Evolutionary conservation across 148 eudicot species (phyloP).

Genomic region (Vaccinium macrocarpon): DNA sequence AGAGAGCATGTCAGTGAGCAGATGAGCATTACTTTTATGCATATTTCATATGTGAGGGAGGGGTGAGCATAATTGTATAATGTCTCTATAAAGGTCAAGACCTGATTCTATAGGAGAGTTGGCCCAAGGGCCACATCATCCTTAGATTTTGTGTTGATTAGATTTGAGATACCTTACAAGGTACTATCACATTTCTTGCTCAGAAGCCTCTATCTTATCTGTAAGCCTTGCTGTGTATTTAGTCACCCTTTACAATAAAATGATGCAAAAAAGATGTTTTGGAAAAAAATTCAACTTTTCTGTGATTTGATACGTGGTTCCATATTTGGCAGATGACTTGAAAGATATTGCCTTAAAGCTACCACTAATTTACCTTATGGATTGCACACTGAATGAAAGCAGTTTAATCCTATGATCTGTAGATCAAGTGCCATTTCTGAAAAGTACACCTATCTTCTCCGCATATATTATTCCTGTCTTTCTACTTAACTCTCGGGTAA

Average conservation of each 20-base stretch:
- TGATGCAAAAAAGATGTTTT: not conserved
- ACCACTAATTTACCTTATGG: slow-evolving; percentile 75
- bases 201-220: not conserved
- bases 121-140: not conserved
- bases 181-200: not conserved
- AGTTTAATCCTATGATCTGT: slow-evolving; percentile 57
- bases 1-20: not conserved
- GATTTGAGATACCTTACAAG: not conserved
- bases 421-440: slow-evolving; percentile 45
- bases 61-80: too few relatives aligned
- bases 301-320: slow-evolving; percentile 21
- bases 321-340: slow-evolving; percentile 53
- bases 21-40: not conserved
- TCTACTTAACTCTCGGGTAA: not conserved
- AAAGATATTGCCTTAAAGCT: slow-evolving; percentile 39
- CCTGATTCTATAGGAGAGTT: not conserved
- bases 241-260: not conserved
- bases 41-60: not conserved
- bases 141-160: not conserved
- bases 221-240: not conserved
- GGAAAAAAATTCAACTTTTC: not conserved
- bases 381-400: slow-evolving; percentile 82
- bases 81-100: not conserved
- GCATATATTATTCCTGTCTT: not conserved
- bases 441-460: not conserved